Conservation (phyloP, 306 rosid genomes). For the Prunus padus region DNA sequence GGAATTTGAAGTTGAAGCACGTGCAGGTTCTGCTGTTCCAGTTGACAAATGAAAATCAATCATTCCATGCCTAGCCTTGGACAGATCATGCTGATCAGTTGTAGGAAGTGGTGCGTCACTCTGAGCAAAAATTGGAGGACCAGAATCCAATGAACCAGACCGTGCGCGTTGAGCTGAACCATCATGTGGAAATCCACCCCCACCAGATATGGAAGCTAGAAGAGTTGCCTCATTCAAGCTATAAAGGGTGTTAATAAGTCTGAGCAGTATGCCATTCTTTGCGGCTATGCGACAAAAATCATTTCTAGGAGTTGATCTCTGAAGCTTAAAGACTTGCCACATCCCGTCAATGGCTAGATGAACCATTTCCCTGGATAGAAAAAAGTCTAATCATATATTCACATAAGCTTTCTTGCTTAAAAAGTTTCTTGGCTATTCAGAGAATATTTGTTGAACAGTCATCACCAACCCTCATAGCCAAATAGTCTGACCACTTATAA, state of each 20-base stretch:
- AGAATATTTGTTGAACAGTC: neutral
- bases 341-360: conserved; percentile 99
- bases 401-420: too few species aligned
- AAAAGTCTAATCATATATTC: conserved; percentile 19
- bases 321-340: conserved; percentile 99
- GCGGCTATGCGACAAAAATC: conserved; percentile 97
- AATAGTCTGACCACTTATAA: neutral
- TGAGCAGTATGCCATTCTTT: conserved; percentile 84
- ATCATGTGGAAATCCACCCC: conserved; percentile 73
- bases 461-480: neutral
- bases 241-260: conserved; percentile 96
- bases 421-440: neutral
- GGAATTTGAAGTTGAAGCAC: conserved; percentile 77
- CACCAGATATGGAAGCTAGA: conserved; percentile 75
- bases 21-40: conserved; percentile 59
- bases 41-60: conserved; percentile 57
- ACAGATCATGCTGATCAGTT: conserved; percentile 59
- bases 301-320: conserved; percentile 91
- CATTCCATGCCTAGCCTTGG: conserved; percentile 63
- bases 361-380: conserved; percentile 88
- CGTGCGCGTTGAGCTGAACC: conserved; percentile 72
- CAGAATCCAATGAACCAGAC: conserved; percentile 76
- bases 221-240: conserved; percentile 98
- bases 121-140: conserved; percentile 60
- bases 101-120: conserved; percentile 55